A percentile compares a stretch with the other conserved stretches of the same genome.
Evolutionary conservation across 2,329 filamentous ascomycete genomes (phyloP).

Genomic region (Nemania sp.): DNA sequence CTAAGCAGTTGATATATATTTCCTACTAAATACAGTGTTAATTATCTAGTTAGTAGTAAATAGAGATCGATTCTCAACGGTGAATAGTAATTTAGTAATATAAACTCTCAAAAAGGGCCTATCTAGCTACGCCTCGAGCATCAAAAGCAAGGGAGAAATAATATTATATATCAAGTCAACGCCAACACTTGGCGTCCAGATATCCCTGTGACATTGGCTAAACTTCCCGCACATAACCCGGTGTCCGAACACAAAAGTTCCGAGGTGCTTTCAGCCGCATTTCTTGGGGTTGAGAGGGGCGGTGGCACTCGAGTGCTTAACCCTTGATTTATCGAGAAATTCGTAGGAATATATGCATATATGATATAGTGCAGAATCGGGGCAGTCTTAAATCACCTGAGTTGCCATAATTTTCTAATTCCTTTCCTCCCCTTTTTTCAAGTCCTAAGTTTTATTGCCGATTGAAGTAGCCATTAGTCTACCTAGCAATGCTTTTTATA

Average conservation of each 20-base stretch:
- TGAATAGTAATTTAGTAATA: neutral
- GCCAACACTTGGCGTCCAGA: neutral
- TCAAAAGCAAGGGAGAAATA: neutral
- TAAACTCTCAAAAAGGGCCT: neutral
- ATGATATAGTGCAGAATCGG: slow-evolving; percentile 5
- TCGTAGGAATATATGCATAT: neutral
- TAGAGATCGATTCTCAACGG: neutral
- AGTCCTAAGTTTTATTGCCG: neutral
- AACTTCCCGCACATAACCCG: neutral
- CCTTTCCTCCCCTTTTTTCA: neutral
- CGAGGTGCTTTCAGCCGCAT: neutral
- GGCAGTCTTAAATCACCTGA: neutral
- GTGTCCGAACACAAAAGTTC: slow-evolving; percentile 16
- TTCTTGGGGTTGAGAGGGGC: neutral
- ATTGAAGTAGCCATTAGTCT: neutral
- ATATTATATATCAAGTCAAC: neutral
- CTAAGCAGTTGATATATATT: neutral
- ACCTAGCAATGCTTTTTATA: neutral
- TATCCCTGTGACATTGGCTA: neutral
- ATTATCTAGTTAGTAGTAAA: neutral
- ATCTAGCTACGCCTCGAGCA: neutral
- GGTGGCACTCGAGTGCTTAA: neutral
- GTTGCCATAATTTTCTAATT: neutral
- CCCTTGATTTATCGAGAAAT: neutral
- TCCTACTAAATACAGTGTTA: neutral